Base-by-base conservation (phyloP, 164 flowering plant genomes). In the Annona squamosa region DNA sequence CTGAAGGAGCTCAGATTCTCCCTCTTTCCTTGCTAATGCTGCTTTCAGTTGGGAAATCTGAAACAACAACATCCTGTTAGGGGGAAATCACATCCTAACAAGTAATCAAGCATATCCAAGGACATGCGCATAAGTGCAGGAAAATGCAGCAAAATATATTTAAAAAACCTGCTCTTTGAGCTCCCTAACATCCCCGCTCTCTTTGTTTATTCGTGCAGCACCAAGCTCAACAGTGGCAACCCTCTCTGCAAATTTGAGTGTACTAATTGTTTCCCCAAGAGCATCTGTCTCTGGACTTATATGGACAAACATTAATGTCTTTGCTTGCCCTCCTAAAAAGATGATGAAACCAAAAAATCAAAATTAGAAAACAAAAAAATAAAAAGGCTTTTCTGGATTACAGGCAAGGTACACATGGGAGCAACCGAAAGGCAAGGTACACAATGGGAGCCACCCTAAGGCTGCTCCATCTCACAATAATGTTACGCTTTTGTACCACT, bases 271-370 rank as follows among this genome's bases (percentile, higher is more conserved):
- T 79, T 90, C 95, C 68, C 91, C 92, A 56, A 84, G 56, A 45
- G 92, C 90, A 80, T 88, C 84, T 4, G 79, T 72, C 76, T 85
- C 98, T 62, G 98, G 98, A 83, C 95, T 91, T 74, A 92, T 88
- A 81, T 94, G 97, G 71, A 94, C 97, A 87, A 94, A 94, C 98
- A 94, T 94, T 3, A 94, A 75, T 17, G 98, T 94, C 87, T 94
- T 94, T 59, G 98, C 98, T 68, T 93, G 97, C 59, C 98, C 98
- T 16, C 98, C 98, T 93, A 75, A 65, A 67, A 65, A 67, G 18
- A 66, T 48, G 52, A 67, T 48, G 43, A 59, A 12, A 52, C 26
- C 45, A 69, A 48, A 19, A 48, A 12, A 13, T 10, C 18, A 42
- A 73, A 42, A 75, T 48, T 47, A 72, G 7, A 37, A 2, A 16